Conservation (phyloP, 2,329 filamentous ascomycete genomes). For the Monilinia fructigena region DNA sequence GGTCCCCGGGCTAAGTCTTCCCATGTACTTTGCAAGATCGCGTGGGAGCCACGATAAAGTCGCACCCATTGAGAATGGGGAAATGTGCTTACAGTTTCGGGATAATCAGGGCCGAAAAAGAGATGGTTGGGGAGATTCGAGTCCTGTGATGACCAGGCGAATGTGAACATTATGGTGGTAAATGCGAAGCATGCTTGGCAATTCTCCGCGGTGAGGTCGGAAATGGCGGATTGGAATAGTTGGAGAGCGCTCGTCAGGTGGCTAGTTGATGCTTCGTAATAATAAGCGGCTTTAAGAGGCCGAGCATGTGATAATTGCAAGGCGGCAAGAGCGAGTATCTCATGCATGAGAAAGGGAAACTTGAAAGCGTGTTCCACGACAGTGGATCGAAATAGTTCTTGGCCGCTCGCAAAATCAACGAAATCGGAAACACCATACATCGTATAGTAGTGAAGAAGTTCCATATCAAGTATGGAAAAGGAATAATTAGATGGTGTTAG, state of each 20-base stretch:
- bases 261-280: slow-evolving; percentile 38
- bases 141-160: slow-evolving; percentile 39
- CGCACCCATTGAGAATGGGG: slow-evolving; percentile 38
- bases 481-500: not conserved
- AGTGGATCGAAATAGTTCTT: slow-evolving; percentile 32
- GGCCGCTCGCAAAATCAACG: slow-evolving; percentile 24
- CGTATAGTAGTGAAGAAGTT: slow-evolving; percentile 47
- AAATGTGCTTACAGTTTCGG: slow-evolving; percentile 16
- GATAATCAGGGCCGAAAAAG: slow-evolving; percentile 41
- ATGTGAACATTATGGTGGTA: slow-evolving; percentile 39
- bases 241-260: slow-evolving; percentile 39
- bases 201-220: slow-evolving; percentile 45
- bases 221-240: slow-evolving; percentile 44
- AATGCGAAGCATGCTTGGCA: slow-evolving; percentile 40
- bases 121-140: slow-evolving; percentile 30
- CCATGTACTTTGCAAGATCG: slow-evolving; percentile 31
- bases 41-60: slow-evolving; percentile 39
- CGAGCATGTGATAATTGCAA: slow-evolving; percentile 41
- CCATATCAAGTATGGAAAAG: slow-evolving; percentile 43
- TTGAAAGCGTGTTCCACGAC: slow-evolving; percentile 34
- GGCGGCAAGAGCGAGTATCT: slow-evolving; percentile 41
- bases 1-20: slow-evolving; percentile 32
- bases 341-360: slow-evolving; percentile 42
- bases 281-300: slow-evolving; percentile 30
- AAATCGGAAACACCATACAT: slow-evolving; percentile 40